A percentile compares a stretch with the other conserved stretches of the same genome.
These are phyloP conservation scores for Actinidia polygama DNA, from an alignment of 179 eudicot species.

Conservation along the genomic window DNA sequence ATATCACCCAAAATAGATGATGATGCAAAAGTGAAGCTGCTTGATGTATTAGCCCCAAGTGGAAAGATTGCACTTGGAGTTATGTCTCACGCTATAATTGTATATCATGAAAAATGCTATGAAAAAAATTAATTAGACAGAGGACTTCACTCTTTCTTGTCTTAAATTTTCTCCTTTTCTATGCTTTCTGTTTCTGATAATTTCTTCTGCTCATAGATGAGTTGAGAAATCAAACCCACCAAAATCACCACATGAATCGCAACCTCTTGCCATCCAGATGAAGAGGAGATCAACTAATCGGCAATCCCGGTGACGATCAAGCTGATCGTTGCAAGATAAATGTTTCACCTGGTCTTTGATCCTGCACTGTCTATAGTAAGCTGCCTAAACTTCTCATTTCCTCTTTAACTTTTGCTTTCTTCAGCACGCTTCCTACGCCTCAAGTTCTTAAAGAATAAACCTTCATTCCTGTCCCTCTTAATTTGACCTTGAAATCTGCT, in stretches of 20 bases:
- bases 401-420: slow-evolving; percentile 57
- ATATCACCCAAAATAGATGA: slow-evolving; percentile 35
- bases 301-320: slow-evolving; percentile 54
- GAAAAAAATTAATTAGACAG: neutral
- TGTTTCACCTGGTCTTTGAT: slow-evolving; percentile 59
- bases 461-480: slow-evolving; percentile 66
- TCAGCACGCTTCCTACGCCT: slow-evolving; percentile 40
- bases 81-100: slow-evolving; percentile 56
- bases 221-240: slow-evolving; percentile 68
- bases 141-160: slow-evolving; percentile 39
- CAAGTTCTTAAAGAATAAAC: slow-evolving; percentile 81
- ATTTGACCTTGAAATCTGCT: slow-evolving; percentile 64
- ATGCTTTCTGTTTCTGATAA: slow-evolving; percentile 38
- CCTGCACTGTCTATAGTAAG: slow-evolving; percentile 53
- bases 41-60: slow-evolving; percentile 65
- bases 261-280: slow-evolving; percentile 59
- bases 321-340: slow-evolving; percentile 68
- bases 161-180: slow-evolving; percentile 36
- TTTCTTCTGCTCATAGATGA: slow-evolving; percentile 69
- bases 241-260: slow-evolving; percentile 61
- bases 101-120: neutral
- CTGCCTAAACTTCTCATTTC: slow-evolving; percentile 55
- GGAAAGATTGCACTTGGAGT: slow-evolving; percentile 52
- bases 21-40: slow-evolving; percentile 61
- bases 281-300: slow-evolving; percentile 56